Percentiles rank a stretch among this genome's conserved stretches.
Conservation (phyloP, 257 asterid genomes). For the Salvia rosmarinus region DNA sequence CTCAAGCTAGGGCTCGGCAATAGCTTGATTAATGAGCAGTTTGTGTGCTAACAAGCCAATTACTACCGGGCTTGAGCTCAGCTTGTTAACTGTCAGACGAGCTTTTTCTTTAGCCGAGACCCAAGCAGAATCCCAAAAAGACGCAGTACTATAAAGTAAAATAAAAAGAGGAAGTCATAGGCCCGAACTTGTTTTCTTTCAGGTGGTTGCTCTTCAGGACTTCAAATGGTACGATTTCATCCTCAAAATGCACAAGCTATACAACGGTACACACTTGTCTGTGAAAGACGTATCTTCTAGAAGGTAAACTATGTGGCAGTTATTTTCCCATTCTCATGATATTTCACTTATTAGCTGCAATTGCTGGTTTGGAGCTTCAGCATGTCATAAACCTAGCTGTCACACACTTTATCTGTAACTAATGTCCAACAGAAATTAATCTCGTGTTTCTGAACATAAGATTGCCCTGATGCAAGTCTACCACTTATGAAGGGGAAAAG, state of each 20-base stretch:
- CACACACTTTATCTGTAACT: background rate
- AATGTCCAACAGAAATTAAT: background rate
- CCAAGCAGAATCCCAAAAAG: background rate
- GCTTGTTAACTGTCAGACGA: background rate
- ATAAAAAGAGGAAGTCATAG: background rate
- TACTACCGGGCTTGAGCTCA: background rate
- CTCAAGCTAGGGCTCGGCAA: background rate
- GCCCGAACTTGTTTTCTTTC: conserved; percentile 32
- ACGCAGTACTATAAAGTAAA: background rate
- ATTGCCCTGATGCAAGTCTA: background rate
- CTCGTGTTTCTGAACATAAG: conserved; percentile 5
- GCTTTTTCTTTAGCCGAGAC: background rate
- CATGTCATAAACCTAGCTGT: conserved; percentile 23
- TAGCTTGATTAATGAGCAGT: background rate
- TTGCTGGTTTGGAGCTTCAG: conserved; percentile 25
- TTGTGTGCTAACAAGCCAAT: background rate
- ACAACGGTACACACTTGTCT: conserved; percentile 80
- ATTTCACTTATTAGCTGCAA: conserved; percentile 22
- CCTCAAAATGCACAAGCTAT: conserved; percentile 75
- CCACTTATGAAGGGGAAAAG: background rate
- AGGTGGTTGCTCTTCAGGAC: conserved; percentile 83
- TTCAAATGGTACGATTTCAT: conserved; percentile 87
- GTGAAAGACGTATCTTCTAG: conserved; percentile 75
- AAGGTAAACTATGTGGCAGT: conserved; percentile 51
- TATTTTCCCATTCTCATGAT: conserved; percentile 19